Base-by-base conservation (phyloP, 2,329 filamentous ascomycete species). In the Calonectria ilicicola region DNA sequence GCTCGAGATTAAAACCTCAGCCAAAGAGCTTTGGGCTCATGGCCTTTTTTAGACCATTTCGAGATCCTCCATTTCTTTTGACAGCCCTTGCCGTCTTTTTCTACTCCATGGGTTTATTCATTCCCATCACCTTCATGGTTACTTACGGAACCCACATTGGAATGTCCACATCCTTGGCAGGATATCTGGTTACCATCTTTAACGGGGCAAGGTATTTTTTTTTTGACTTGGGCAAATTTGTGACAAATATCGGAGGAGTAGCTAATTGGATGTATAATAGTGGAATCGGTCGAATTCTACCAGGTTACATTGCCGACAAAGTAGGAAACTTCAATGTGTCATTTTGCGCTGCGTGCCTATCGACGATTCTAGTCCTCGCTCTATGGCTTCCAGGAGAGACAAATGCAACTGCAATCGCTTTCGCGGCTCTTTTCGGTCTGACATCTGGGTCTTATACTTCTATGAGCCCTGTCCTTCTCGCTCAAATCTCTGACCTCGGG, bases 401-500 rank as follows among this genome's bases (percentile, higher is more conserved):
- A 6, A 75, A 77, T 4, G 77, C 76, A 0, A 72, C 77, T 0
- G 74, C 81, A 0, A 80, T 85, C 42, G 76, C 72, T 0, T 85
- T 83, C 42, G 78, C 81, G 0, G 79, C 78, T 0, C 65, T 84
- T 0, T 85, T 83, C 65, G 84, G 84, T 0, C 79, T 85, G n/a
- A 75, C 78, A 1, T 85, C 84, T 0, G 84, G 84, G 2, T 81
- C 82, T 0, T 82, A 80, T 21, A 78, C 84, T 3, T 77, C 80
- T 0, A 76, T 85, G 0, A 75, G 77, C 0, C 81, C 83, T 0
- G 81, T 81, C 0, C 77, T 84, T 14, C 74, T 83, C 2, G 82
- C 82, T 0, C 88, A 91, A 64, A 89, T 92, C 62, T 89, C 88
- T 0, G 87, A 89, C 46, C 83, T 91, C 35, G 82, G 85, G 1